Evolutionary conservation across 768 basidiomycete genomes (phyloP).

Genomic region (Xerocomus brunneocitrinus): DNA sequence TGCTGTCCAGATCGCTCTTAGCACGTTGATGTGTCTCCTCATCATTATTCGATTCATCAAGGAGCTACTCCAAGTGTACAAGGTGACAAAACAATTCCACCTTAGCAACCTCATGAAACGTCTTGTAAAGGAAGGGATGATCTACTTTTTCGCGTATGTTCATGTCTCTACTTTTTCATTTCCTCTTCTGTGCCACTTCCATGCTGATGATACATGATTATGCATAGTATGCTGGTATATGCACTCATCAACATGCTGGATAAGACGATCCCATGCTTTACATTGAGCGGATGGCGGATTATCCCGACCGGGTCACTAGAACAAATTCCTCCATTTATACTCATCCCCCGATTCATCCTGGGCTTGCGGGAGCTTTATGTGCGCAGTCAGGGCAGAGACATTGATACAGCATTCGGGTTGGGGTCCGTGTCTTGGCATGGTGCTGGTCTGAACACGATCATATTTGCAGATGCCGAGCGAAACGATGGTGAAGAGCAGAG

Average conservation of each 20-base stretch:
- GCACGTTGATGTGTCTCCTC: background rate
- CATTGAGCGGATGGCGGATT: background rate
- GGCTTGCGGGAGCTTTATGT: no score
- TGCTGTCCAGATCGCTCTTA: background rate
- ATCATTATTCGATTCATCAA: background rate
- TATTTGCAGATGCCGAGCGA: background rate
- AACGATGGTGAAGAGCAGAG: background rate
- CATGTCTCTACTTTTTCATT: no score
- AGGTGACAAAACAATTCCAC: background rate
- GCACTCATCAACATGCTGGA: background rate
- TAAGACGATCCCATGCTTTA: background rate
- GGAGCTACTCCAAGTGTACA: background rate
- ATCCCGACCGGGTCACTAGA: no score
- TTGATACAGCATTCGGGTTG: background rate
- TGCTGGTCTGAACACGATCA: background rate
- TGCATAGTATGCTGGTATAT: background rate
- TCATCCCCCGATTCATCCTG: no score
- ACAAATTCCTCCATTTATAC: no score
- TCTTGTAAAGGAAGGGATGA: background rate
- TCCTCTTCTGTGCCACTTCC: no score
- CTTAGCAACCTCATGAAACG: background rate
- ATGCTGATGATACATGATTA: background rate
- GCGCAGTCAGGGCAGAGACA: background rate
- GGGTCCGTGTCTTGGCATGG: background rate
- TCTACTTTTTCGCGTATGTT: slow-evolving; percentile 1